Evolutionary conservation across 768 basidiomycete species (phyloP), one percentile per base, ranked within the genome.

Genomic region (Pleurotus djamor): DNA sequence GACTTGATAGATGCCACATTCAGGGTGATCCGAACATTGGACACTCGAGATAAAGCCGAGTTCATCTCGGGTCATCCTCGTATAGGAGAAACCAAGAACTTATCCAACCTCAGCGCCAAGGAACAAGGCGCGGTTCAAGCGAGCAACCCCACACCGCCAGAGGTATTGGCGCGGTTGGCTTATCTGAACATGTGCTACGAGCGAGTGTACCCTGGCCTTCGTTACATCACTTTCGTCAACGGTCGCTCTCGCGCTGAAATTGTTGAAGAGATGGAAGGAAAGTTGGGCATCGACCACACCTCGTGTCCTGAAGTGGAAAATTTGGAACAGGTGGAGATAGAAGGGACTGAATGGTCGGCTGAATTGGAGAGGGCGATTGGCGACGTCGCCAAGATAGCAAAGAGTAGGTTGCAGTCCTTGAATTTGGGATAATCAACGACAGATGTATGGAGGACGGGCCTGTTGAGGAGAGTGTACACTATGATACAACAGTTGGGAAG

Each of bases 191-290:
- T 75, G 9, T 83, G 83, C 63, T 96, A 96, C 67, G 92, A 95
- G 68, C 74, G 68, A 33, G 74, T 74, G 56, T 96, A 88, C 66
- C 85, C 89, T 0, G 86, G 89, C 3, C 69, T 97, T 63, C 81
- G 91, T 16, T 96, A 94, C 68, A 92, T 97, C 73, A 95, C 93
- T 4, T 97, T 95, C 67, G 95, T 96, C 43, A 93, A 94, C 66
- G 92, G 92, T 36, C 82, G 94, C 60, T 83, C 83, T 61, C 78
- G 94, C 41, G 81, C 80, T 36, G 80, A 71, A 48, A 87, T 97
- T 64, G 87, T 84, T 41, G 79, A 84, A 64, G 92, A 95, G 75
- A 89, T 97, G 81, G 92, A 95, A 71, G 78, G 77, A 59, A 77
- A 76, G 56, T 74, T 96, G 36, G 79, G 75, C 4, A 67, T 86